Evolutionary conservation across 2,329 filamentous ascomycete species (phyloP), one percentile per base, ranked within the genome.

Genomic region (Cladosporium halotolerans): DNA sequence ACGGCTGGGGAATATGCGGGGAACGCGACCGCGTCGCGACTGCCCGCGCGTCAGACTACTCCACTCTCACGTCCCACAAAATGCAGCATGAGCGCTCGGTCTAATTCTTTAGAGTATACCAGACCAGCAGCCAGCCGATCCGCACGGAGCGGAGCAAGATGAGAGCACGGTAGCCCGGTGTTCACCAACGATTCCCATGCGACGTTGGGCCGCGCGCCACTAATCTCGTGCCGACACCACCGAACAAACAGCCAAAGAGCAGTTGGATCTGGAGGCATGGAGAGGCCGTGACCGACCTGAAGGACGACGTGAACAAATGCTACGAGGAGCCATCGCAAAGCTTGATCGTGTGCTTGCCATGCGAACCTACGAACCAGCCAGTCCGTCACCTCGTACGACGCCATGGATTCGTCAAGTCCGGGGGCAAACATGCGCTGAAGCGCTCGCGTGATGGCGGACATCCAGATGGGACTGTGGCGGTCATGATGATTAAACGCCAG

Each of bases 281-380:
- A 36, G 33, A 36, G 33, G 33, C 33, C 33, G 33, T 36, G 33
- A 36, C 33, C 33, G 33, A 36, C 33, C 33, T 36, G 9, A 36
- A 36, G 33, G 33, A 36, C 33, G 33, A 8, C 33, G 3, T 36
- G n/a, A 36, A 36, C 33, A 36, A 36, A 36, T 36, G 19, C 23
- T 28, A 43, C 7, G 19, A 43, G 5, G 41, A 43, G 23, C 41
- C 19, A n/a, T 43, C 41, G 41, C 41, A 43, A 43, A 43, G 41
- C 41, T 43, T 43, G 19, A 28, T 43, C 23, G 41, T 43, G 41
- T 43, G 41, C 41, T 43, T 43, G 41, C 41, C 19, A 43, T 43
- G 41, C 41, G 41, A 43, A 31, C 19, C 23, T 43, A 43, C 11
- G 38, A 18, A 41, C 33, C 33, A 36, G 33, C 33, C 33, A 8